phyloP scores from a whole-genome alignment of 345 rosid species.

The Salix brachista region DNA sequence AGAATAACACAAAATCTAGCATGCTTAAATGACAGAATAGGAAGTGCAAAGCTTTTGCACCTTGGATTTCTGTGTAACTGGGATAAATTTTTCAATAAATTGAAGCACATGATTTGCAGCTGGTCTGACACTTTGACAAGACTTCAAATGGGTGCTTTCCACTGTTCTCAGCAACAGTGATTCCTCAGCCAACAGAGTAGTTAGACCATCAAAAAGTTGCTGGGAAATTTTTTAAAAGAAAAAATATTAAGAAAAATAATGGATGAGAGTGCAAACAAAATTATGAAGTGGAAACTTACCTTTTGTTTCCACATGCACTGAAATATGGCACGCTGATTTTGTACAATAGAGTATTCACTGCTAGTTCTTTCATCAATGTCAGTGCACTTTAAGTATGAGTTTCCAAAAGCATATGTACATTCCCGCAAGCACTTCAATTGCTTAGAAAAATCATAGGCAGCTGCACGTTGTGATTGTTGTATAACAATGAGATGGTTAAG shows the following conservation, averaged over 20 bases:
- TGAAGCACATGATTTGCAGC: constrained; percentile 40
- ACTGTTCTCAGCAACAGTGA: constrained; percentile 54
- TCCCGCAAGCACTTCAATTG: constrained; percentile 43
- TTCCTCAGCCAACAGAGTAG: constrained; percentile 52
- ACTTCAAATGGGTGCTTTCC: constrained; percentile 45
- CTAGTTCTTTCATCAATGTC: constrained; percentile 17
- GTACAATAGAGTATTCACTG: constrained; percentile 40
- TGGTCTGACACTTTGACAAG: constrained; percentile 54
- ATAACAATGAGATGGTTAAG: constrained; percentile 72
- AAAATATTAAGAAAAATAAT: background rate
- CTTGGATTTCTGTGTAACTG: constrained; percentile 59
- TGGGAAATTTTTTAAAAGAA: constrained; percentile 29
- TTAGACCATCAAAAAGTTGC: constrained; percentile 68
- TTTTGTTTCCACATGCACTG: constrained; percentile 79
- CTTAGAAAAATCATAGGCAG: constrained; percentile 55
- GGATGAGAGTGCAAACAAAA: background rate
- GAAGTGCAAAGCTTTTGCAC: constrained; percentile 31
- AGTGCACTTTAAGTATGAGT: constrained; percentile 33
- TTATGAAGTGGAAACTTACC: constrained; percentile 37
- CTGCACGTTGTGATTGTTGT: constrained; percentile 67
- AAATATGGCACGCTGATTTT: constrained; percentile 45
- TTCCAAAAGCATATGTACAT: constrained; percentile 37
- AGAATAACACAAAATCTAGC: constrained; percentile 23
- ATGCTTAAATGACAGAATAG: constrained; percentile 1
- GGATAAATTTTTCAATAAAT: constrained; percentile 53